Conservation (phyloP, 1,139 yeast genomes). For the Maudiozyma humilis region DNA sequence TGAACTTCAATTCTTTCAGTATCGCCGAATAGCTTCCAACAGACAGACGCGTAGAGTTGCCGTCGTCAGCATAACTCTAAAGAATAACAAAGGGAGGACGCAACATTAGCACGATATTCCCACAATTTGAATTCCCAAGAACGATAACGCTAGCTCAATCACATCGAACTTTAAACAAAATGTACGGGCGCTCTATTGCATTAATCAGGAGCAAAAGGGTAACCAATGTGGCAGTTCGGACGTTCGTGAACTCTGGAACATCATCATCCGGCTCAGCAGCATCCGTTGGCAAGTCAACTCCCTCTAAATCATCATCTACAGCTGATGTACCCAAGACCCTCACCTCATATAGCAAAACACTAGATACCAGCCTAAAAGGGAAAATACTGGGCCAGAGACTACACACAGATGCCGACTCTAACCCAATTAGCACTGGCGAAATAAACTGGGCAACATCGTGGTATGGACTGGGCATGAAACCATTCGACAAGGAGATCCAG, state of each 20-base stretch:
- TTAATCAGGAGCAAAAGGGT: neutral
- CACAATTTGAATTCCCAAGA: too few relatives aligned
- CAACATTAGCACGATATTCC: too few relatives aligned
- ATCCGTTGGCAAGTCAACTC: neutral
- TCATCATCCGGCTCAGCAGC: neutral
- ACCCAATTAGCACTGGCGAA: neutral
- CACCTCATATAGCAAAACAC: constrained; percentile 1
- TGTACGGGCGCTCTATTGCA: neutral
- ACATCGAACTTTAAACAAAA: too few relatives aligned
- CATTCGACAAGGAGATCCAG: constrained; percentile 58
- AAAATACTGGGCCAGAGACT: neutral
- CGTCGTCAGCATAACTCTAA: too few relatives aligned
- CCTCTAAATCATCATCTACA: neutral
- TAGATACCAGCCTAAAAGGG: constrained; percentile 3
- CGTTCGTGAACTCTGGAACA: neutral
- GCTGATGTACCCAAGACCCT: neutral
- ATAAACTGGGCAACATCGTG: constrained; percentile 68
- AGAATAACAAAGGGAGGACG: too few relatives aligned
- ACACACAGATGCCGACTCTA: neutral
- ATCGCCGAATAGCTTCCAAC: too few relatives aligned
- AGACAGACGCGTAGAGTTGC: too few relatives aligned
- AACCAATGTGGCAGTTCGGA: neutral
- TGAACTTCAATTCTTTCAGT: too few relatives aligned
- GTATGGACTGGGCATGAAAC: constrained; percentile 71
- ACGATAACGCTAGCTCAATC: too few relatives aligned